These are phyloP conservation scores for Metahyphopichia silvanorum DNA, from an alignment of 805 yeast species.

Conservation along the genomic window DNA sequence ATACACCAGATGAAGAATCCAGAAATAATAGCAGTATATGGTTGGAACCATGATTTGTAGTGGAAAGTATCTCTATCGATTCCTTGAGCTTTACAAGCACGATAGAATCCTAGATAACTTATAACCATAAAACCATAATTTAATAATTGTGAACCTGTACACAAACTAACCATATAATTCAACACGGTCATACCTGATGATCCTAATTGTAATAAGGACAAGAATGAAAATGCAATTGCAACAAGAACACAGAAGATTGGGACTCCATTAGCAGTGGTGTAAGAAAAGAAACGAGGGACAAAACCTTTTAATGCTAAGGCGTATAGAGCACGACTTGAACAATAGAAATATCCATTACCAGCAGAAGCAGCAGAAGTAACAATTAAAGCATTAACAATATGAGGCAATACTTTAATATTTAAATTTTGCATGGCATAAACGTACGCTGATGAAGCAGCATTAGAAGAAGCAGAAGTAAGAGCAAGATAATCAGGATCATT, in stretches of 20 bases:
- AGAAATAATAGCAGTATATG: slow-evolving; percentile 33
- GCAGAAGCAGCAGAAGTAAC: slow-evolving; percentile 77
- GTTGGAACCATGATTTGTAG: slow-evolving; percentile 42
- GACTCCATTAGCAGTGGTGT: slow-evolving; percentile 61
- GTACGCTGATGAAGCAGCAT: slow-evolving; percentile 29
- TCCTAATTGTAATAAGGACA: slow-evolving; percentile 25
- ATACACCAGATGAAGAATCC: slow-evolving; percentile 30
- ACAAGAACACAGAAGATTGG: slow-evolving; percentile 57
- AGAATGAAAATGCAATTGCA: slow-evolving; percentile 21
- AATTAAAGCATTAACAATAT: slow-evolving; percentile 74
- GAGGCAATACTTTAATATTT: slow-evolving; percentile 64
- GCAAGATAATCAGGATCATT: slow-evolving; percentile 24
- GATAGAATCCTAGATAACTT: slow-evolving; percentile 40
- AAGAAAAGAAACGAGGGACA: slow-evolving; percentile 66
- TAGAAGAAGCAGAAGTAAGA: slow-evolving; percentile 18
- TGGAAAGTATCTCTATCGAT: slow-evolving; percentile 36
- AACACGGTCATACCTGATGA: slow-evolving; percentile 32
- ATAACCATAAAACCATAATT: slow-evolving; percentile 45
- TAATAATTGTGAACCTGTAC: slow-evolving; percentile 46
- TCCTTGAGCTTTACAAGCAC: slow-evolving; percentile 38
- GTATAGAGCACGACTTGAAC: slow-evolving; percentile 65
- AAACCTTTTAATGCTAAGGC: slow-evolving; percentile 69
- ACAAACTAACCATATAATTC: slow-evolving; percentile 44
- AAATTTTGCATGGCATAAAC: slow-evolving; percentile 52
- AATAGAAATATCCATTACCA: slow-evolving; percentile 76